Conservation (phyloP, 2,329 filamentous ascomycete genomes). For the Colletotrichum falcatum region DNA sequence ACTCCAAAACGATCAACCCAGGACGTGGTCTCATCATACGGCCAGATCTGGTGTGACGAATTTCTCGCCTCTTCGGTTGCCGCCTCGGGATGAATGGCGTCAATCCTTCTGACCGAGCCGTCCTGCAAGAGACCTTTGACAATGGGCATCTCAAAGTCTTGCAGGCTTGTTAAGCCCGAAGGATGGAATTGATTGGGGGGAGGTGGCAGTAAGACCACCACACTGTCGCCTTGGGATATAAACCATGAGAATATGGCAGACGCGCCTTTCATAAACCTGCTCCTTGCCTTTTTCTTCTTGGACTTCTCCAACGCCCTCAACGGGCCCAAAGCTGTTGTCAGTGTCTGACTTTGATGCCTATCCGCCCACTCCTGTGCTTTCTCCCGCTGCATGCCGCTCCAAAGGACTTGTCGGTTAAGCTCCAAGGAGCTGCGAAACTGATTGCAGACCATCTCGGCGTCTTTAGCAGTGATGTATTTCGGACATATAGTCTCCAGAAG, state of each 20-base stretch:
- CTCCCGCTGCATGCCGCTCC: background rate
- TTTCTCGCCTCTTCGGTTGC: background rate
- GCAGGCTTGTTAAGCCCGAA: background rate
- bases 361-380: background rate
- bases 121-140: background rate
- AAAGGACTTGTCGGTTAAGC: background rate
- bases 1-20: background rate
- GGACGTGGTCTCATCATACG: background rate
- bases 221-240: background rate
- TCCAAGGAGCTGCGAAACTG: background rate
- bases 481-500: background rate
- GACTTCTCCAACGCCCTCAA: background rate
- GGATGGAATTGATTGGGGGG: background rate
- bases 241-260: slow-evolving; percentile 1
- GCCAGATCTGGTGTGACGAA: slow-evolving; percentile 1
- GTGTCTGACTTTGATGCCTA: background rate
- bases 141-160: background rate
- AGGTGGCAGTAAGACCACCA: background rate
- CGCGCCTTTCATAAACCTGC: background rate
- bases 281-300: background rate
- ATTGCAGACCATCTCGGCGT: background rate
- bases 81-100: background rate
- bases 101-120: background rate
- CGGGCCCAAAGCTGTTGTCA: background rate
- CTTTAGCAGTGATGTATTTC: background rate